A percentile compares a stretch with the other conserved stretches of the same genome.
Conservation (phyloP, 345 rosid species). For the Eucalyptus tenuipes region DNA sequence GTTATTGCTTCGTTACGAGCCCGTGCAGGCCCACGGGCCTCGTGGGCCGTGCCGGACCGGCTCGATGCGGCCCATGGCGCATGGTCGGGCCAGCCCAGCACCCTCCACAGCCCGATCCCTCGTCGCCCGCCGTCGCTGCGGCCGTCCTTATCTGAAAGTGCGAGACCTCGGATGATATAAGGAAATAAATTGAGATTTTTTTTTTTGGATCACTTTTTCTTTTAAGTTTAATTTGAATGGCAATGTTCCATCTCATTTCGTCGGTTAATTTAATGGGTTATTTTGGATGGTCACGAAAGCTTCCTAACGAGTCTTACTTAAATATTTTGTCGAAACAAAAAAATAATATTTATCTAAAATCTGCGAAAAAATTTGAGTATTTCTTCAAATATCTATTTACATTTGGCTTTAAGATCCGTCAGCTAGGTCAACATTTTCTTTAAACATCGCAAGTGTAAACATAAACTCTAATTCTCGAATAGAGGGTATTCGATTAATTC, state of each 20-base stretch:
- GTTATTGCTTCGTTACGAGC: background rate
- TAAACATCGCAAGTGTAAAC: background rate
- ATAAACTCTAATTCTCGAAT: background rate
- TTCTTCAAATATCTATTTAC: background rate
- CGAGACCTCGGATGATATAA: background rate
- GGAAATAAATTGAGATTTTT: background rate
- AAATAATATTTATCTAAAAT: background rate
- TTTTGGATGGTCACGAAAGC: background rate
- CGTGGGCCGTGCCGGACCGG: background rate
- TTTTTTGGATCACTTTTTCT: background rate
- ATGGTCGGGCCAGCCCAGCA: background rate
- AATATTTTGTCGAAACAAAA: background rate
- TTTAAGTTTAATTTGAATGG: too few relatives aligned
- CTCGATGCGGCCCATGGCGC: background rate
- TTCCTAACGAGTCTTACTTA: background rate
- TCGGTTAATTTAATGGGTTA: background rate
- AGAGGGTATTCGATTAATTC: background rate
- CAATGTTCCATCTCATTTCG: background rate
- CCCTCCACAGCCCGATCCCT: background rate
- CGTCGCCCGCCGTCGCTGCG: background rate
- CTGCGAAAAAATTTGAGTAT: too few relatives aligned
- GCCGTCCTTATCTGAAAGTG: background rate
- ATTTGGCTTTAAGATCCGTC: background rate
- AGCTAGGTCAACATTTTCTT: background rate
- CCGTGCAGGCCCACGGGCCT: background rate